A percentile compares a stretch with the other conserved stretches of the same genome.
Conservation (phyloP, 345 rosid species). For the Salix exigua region DNA sequence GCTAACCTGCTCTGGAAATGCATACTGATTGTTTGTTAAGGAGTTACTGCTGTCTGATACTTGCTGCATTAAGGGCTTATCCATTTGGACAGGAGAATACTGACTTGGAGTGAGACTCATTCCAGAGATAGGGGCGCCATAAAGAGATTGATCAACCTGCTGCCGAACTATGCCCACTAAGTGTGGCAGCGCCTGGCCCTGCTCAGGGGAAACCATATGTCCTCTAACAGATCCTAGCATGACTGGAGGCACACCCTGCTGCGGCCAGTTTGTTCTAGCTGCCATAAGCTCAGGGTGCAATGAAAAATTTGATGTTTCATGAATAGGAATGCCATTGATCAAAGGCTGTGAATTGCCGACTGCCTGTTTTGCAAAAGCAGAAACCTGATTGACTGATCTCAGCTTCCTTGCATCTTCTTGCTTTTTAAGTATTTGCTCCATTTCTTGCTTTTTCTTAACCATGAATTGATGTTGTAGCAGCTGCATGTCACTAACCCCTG, state of each 20-base stretch:
- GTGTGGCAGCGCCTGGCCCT: constrained; percentile 34
- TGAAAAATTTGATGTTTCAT: constrained; percentile 44
- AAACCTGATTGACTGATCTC: constrained; percentile 41
- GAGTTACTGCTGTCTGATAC: constrained; percentile 34
- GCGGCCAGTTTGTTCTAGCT: constrained; percentile 43
- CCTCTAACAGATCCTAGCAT: constrained; percentile 42
- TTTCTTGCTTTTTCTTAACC: constrained; percentile 66
- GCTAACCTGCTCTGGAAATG: constrained; percentile 24
- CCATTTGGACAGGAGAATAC: constrained; percentile 19
- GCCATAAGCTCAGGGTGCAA: constrained; percentile 19
- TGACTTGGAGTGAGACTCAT: constrained; percentile 30
- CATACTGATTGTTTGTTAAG: constrained; percentile 31
- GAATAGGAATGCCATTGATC: constrained; percentile 52
- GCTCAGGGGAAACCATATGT: constrained; percentile 33
- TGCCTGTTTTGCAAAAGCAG: constrained; percentile 38
- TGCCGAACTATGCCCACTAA: constrained; percentile 46
- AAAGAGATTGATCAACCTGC: constrained; percentile 48
- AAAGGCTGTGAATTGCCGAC: constrained; percentile 37
- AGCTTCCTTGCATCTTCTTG: constrained; percentile 43
- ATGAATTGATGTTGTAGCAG: constrained; percentile 63
- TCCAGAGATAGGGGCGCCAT: constrained; percentile 45
- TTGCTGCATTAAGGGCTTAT: constrained; percentile 29
- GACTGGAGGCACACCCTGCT: constrained; percentile 37
- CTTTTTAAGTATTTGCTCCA: constrained; percentile 53
- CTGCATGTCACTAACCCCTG: constrained; percentile 56